A percentile compares a stretch with the other conserved stretches of the same genome.
Conservation (phyloP, 768 basidiomycete genomes). For the Podaxis rugospora region DNA sequence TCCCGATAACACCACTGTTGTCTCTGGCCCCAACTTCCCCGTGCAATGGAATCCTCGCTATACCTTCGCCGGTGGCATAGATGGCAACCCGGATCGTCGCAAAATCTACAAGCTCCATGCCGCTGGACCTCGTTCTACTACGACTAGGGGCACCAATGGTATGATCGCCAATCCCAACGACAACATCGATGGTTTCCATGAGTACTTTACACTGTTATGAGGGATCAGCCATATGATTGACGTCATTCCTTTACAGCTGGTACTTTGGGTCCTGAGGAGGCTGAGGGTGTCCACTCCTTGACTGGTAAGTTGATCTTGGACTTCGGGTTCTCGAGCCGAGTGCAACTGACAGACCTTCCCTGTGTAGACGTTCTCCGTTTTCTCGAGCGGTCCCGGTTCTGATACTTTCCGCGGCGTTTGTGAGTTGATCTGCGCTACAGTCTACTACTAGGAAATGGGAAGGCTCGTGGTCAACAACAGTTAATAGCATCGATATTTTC, state of each 20-base stretch:
- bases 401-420: constrained; percentile 38
- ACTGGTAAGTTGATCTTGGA: constrained; percentile 19
- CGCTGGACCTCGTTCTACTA: constrained; percentile 33
- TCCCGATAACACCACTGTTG: constrained; percentile 33
- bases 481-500: constrained; percentile 40
- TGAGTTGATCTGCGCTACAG: constrained; percentile 19
- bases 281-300: constrained; percentile 38
- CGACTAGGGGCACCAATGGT: constrained; percentile 21
- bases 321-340: not conserved
- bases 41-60: constrained; percentile 42
- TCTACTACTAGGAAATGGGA: not conserved
- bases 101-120: constrained; percentile 31
- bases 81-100: constrained; percentile 38
- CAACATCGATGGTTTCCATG: constrained; percentile 27
- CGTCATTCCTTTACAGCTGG: constrained; percentile 20
- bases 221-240: not conserved
- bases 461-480: constrained; percentile 16
- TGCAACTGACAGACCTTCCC: not conserved
- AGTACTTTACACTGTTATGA: not conserved
- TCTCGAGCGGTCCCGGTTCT: constrained; percentile 37
- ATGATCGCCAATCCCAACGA: constrained; percentile 29
- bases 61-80: constrained; percentile 35
- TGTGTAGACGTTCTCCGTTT: constrained; percentile 35
- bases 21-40: constrained; percentile 40
- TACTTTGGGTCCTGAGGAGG: constrained; percentile 26